Evolutionary conservation across 306 rosid genomes (phyloP), one percentile per base, ranked within the genome.

Genomic region (Cyamopsis tetragonoloba): DNA sequence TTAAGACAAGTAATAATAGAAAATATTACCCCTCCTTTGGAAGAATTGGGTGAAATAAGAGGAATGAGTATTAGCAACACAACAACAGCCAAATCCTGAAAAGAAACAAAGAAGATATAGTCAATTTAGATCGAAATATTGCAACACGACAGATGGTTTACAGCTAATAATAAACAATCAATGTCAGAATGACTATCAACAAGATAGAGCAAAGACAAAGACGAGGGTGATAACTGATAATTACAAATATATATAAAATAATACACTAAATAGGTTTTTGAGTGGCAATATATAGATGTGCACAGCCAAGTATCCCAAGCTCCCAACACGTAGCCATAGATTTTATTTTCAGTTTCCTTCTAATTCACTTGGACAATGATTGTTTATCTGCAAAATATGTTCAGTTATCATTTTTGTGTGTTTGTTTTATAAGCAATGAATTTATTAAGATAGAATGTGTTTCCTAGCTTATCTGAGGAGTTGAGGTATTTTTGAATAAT

Each of bases 61-160:
- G 99, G 99, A 74, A 95, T 95, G 81, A 95, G 99, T 70, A 95
- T 95, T 55, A 95, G 92, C 89, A 95, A 82, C 71, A 91, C 97
- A 79, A 95, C 99, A 68, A 91, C 99, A 27, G 96, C 99, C 96
- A 95, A 85, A 81, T 95, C 99, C 99, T 95, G 91, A 71, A 81
- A 22, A 74, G 22, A 78, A 72, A 48, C 59, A 76, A 74, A 38
- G 68, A 51, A 56, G 71, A 58, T 55, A 76, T 54, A 55, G 50
- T 81, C 56, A 68, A 23, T 68, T 55, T 24, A 1, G 4, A 58
- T 70, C 48, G 70, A 63, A 57, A 38, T 71, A 66, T 71, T 22
- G 65, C 73, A 60, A 50, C 15, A 44, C 8, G 18, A 53, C 57
- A 46, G 24, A 10, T 7, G 5, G 8, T 51, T n/a, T 48, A 20